Conservation (phyloP, 164 flowering plant species). For the Cinnamomum micranthum region DNA sequence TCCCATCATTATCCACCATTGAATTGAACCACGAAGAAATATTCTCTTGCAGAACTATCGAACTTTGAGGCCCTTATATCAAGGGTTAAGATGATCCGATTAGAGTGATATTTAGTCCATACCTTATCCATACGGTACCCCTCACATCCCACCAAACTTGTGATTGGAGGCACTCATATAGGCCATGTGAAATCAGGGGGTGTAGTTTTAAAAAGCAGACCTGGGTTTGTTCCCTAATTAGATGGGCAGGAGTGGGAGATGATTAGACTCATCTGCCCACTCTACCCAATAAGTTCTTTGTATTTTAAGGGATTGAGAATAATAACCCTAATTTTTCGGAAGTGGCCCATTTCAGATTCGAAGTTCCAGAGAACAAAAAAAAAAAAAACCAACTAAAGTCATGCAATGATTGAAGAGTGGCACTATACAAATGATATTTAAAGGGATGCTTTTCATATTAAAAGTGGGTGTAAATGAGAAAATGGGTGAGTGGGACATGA, state of each 20-base stretch:
- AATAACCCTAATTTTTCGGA: constrained; percentile 12
- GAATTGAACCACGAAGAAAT: no score
- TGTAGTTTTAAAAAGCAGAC: constrained; percentile 3
- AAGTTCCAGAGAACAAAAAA: constrained; percentile 12
- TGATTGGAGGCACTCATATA: background rate
- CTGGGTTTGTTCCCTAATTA: no score
- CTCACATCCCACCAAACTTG: background rate
- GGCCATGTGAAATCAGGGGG: background rate
- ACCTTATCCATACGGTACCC: background rate
- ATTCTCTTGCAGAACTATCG: no score
- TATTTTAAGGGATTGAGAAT: constrained; percentile 10
- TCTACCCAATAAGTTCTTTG: constrained; percentile 3
- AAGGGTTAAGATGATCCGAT: background rate
- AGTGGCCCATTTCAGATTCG: constrained; percentile 22
- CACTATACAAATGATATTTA: constrained; percentile 18
- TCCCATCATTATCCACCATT: no score
- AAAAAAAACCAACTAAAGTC: constrained; percentile 11
- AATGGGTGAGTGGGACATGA: constrained; percentile 12
- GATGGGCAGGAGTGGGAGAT: constrained; percentile 20
- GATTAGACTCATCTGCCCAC: constrained; percentile 16
- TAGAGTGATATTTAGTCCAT: background rate
- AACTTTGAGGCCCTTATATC: background rate
- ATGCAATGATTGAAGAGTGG: constrained; percentile 41
- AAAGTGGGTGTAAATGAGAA: constrained; percentile 3
- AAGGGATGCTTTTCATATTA: constrained; percentile 11